A percentile compares a stretch with the other conserved stretches of the same genome.
Evolutionary conservation across 2,329 filamentous ascomycete species (phyloP).

Genomic region (Bipolaris victoriae): DNA sequence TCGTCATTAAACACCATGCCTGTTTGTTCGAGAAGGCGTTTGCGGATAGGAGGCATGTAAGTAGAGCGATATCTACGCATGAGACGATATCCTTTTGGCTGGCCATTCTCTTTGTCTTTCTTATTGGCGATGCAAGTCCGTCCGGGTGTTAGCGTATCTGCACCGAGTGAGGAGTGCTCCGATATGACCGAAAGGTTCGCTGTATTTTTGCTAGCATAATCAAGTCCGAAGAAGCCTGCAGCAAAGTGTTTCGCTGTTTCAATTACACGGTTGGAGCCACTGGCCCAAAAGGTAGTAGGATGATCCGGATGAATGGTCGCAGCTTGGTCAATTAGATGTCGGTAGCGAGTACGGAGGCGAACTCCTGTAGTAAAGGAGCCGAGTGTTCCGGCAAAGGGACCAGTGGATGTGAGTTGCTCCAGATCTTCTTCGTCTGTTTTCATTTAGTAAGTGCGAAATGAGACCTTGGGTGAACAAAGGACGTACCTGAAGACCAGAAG

Average conservation of each 20-base stretch:
- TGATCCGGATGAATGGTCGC: conserved; percentile 14
- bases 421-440: conserved; percentile 50
- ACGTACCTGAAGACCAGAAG: conserved; percentile 54
- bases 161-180: conserved; percentile 57
- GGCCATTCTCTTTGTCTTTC: conserved; percentile 52
- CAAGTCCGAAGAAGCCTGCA: conserved; percentile 60
- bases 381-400: conserved; percentile 62
- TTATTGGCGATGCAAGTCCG: conserved; percentile 52
- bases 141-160: conserved; percentile 64
- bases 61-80: conserved; percentile 55
- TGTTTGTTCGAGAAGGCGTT: conserved; percentile 54
- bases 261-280: conserved; percentile 60
- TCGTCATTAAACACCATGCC: conserved; percentile 52
- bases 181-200: conserved; percentile 58
- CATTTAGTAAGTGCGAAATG: conserved; percentile 8
- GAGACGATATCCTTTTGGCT: conserved; percentile 58
- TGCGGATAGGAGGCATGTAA: conserved; percentile 56
- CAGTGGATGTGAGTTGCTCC: conserved; percentile 61
- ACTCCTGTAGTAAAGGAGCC: conserved; percentile 62
- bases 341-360: conserved; percentile 60
- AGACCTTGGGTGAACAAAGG: too few species aligned
- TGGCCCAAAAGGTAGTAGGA: conserved; percentile 58
- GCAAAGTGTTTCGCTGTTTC: conserved; percentile 63
- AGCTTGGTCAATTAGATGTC: conserved; percentile 50
- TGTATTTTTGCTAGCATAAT: conserved; percentile 51